phyloP scores from a whole-genome alignment of 305 asterid species.

The Solanum hybrid region DNA sequence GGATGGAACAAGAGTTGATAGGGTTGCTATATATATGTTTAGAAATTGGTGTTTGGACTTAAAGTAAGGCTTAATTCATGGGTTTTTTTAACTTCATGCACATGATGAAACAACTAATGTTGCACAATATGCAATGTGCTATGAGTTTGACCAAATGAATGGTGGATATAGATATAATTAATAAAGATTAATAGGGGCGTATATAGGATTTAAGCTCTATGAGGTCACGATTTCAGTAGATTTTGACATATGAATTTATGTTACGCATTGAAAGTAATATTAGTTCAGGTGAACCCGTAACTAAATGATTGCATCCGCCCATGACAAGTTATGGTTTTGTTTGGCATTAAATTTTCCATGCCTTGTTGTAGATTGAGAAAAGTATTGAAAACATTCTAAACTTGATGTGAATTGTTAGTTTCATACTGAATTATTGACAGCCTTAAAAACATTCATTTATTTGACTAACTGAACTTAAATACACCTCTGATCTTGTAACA shows the following conservation, averaged over 20 bases:
- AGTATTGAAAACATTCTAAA: no score
- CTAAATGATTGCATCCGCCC: background rate
- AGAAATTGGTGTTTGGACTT: background rate
- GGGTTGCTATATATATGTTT: background rate
- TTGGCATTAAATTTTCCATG: background rate
- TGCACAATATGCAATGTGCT: conserved; percentile 1
- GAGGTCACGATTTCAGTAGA: background rate
- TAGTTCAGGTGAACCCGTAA: background rate
- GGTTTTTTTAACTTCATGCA: background rate
- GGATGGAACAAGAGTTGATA: conserved; percentile 4
- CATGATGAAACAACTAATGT: conserved; percentile 4
- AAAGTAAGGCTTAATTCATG: conserved; percentile 1
- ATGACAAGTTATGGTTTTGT: background rate
- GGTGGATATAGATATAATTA: background rate
- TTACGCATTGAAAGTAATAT: background rate
- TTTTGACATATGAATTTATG: background rate
- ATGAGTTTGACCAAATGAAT: background rate
- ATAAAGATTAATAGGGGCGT: background rate
- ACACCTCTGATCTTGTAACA: no score
- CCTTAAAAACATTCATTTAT: no score
- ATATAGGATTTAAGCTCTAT: background rate
- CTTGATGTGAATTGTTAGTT: background rate
- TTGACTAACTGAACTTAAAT: background rate
- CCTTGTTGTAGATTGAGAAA: background rate
- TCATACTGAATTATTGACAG: background rate